phyloP scores from a whole-genome alignment of 2,329 filamentous ascomycete species.

The Alternaria novae-zelandiae region DNA sequence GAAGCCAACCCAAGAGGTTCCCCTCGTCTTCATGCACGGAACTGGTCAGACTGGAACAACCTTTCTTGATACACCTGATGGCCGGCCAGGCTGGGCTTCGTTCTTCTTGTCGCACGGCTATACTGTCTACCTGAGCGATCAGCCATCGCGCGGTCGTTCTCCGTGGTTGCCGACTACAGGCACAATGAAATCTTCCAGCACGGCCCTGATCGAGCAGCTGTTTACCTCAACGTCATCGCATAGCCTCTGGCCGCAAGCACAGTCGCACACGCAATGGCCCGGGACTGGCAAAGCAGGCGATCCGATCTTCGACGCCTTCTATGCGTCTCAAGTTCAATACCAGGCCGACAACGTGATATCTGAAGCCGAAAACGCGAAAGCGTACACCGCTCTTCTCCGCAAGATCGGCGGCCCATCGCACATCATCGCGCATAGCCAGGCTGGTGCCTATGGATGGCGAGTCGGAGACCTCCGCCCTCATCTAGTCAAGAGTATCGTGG shows the following conservation, averaged over 20 bases:
- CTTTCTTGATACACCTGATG: constrained; percentile 57
- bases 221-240: constrained; percentile 48
- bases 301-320: constrained; percentile 58
- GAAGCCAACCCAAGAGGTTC: constrained; percentile 8
- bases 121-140: constrained; percentile 57
- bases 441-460: constrained; percentile 56
- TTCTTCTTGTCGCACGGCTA: constrained; percentile 56
- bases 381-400: constrained; percentile 54
- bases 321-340: constrained; percentile 52
- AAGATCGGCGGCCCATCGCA: constrained; percentile 52
- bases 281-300: constrained; percentile 52
- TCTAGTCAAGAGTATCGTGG: constrained; percentile 57
- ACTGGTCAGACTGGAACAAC: constrained; percentile 39
- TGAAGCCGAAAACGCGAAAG: constrained; percentile 45
- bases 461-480: constrained; percentile 58
- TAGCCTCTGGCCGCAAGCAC: constrained; percentile 51
- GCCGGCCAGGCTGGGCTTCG: constrained; percentile 57
- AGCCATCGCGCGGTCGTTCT: constrained; percentile 56
- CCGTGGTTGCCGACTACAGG: constrained; percentile 48
- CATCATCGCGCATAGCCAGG: constrained; percentile 60
- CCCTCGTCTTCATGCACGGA: constrained; percentile 41
- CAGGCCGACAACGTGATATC: constrained; percentile 34
- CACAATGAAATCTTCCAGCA: constrained; percentile 17
- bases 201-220: constrained; percentile 23
- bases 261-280: constrained; percentile 54